Conservation (phyloP, 1,284 basidiomycete genomes). For the Ceratobasidium sp. region DNA sequence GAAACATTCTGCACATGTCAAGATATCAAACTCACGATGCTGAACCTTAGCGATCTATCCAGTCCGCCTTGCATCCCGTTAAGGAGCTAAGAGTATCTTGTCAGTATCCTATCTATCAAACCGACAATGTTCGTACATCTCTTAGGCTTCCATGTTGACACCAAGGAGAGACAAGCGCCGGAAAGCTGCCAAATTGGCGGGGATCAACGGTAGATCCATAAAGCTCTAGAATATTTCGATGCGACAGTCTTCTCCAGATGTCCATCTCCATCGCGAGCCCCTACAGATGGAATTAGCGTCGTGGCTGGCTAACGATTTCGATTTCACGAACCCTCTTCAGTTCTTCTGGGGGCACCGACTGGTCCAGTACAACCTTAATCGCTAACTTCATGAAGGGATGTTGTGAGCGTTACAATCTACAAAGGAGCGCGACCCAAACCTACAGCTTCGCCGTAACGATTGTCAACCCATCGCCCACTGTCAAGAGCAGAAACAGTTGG, state of each 20-base stretch:
- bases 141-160: conserved; percentile 1
- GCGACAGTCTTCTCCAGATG: not conserved
- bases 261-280: conserved; percentile 10
- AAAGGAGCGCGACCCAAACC: not conserved
- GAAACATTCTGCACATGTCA: not conserved
- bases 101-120: not conserved
- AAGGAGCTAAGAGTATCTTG: not conserved
- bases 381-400: not conserved
- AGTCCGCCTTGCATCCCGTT: not conserved
- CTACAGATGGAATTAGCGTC: not conserved
- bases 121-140: not conserved
- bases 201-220: conserved; percentile 3
- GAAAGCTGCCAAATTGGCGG: not conserved
- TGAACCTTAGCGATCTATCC: not conserved
- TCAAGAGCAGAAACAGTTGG: not conserved
- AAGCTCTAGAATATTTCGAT: conserved; percentile 12
- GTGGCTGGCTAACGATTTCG: not conserved
- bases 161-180: conserved; percentile 11
- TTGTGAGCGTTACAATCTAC: not conserved
- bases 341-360: not conserved
- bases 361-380: conserved; percentile 1
- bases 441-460: not conserved
- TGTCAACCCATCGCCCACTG: conserved; percentile 12
- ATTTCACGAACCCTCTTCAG: not conserved
- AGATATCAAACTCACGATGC: not conserved